phyloP scores from a whole-genome alignment of 1,139 yeast genomes.

The Magnusiomyces suaveolens region DNA sequence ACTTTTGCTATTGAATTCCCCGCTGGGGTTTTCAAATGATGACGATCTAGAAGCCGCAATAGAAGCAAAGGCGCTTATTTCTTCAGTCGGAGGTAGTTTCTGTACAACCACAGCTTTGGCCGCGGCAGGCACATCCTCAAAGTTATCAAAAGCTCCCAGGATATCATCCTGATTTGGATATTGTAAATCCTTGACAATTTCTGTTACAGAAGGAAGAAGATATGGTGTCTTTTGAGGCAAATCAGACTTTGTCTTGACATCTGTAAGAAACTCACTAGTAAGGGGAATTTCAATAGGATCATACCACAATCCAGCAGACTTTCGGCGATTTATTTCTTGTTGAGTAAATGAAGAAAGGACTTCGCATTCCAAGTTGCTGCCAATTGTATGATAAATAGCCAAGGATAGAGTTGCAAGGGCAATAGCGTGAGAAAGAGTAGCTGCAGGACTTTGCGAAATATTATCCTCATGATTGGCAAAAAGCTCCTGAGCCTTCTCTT shows the following conservation, averaged over 20 bases:
- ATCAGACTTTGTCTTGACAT: neutral
- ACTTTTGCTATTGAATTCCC: neutral
- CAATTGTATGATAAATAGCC: slow-evolving; percentile 21
- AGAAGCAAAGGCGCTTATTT: neutral
- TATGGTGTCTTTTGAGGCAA: neutral
- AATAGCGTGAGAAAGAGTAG: slow-evolving; percentile 20
- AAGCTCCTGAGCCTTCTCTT: slow-evolving; percentile 5
- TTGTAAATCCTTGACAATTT: neutral
- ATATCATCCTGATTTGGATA: neutral
- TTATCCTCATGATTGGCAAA: neutral
- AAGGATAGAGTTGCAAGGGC: slow-evolving; percentile 20
- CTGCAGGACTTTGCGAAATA: neutral
- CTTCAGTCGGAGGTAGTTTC: neutral
- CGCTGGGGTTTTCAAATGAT: neutral
- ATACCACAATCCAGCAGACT: slow-evolving; percentile 1
- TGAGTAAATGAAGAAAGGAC: slow-evolving; percentile 10
- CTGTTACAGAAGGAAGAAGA: neutral
- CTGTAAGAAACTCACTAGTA: neutral
- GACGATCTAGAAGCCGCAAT: neutral
- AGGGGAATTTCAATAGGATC: slow-evolving; percentile 6
- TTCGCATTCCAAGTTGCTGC: slow-evolving; percentile 15
- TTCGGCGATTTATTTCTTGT: neutral
- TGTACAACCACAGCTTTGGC: slow-evolving; percentile 2
- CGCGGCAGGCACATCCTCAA: slow-evolving; percentile 4
- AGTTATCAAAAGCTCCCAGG: neutral